Base-by-base conservation (phyloP, 495 filamentous ascomycete genomes). In the Aspergillus panamensis region DNA sequence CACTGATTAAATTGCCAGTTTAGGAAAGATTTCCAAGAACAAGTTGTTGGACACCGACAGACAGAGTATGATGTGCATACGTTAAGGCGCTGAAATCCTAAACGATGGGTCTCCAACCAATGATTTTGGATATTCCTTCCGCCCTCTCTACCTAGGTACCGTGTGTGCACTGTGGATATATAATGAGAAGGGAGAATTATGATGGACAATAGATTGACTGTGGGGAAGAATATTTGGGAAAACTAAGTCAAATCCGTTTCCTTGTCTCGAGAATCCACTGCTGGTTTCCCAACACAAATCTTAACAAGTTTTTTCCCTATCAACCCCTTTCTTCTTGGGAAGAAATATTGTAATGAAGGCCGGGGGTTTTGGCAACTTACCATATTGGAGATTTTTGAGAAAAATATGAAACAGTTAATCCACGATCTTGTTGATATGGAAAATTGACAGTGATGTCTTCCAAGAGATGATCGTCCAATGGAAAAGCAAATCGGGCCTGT, bases 401-500 rank as follows among this genome's bases (percentile, higher is more conserved):
- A 6, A 8, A 53, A 58, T 19, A 32, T 61, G 62, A 63, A 63
- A 63, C 53, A 53, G 16, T 40, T 48, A 43, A 25, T 33, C 21
- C 25, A 48, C 29, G 48, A 42, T 48, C 14, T 39, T n/a, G 45
- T 37, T 56, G 17, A 58, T 29, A 39, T 59, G 53, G 49, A 43
- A 57, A 40, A 57, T 53, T 63, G 64, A 61, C 53, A 60, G 51
- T 62, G 53, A 60, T 55, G 59, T 48, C 51, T 16, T 19, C 32
- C 54, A 52, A 55, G 51, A 55, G 56, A 57, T 56, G 60, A 57
- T 57, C 51, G 50, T 57, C 61, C 64, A 63, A 62, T 66, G 55
- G 52, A 37, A 57, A 16, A 13, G 52, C 31, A 59, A 39, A 50
- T 56, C 54, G 39, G 45, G 51, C 25, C 47, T 45, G 25, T 44